Evolutionary conservation across 441 rosid genomes (phyloP).

Genomic region (Adansonia grandidieri): DNA sequence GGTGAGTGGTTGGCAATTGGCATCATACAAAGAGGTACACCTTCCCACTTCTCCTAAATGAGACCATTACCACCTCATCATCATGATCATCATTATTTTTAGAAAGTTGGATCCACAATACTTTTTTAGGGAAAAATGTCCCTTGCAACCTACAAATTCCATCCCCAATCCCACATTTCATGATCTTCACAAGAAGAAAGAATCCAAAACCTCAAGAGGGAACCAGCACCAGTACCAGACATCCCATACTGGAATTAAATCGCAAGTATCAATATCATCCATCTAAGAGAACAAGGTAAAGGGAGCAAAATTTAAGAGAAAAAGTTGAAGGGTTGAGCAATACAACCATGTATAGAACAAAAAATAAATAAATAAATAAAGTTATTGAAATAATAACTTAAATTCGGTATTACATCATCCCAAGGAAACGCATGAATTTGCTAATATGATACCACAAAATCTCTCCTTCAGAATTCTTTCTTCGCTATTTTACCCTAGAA

Average conservation of each 20-base stretch:
- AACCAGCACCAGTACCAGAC: background rate
- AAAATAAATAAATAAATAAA: constrained; percentile 1
- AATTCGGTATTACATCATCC: constrained; percentile 22
- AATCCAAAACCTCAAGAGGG: constrained; percentile 18
- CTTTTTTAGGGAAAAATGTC: too few relatives aligned
- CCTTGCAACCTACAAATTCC: background rate
- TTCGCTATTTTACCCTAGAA: constrained; percentile 6
- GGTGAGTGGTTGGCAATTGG: background rate
- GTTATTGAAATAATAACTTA: constrained; percentile 20
- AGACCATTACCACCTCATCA: too few relatives aligned
- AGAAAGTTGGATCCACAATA: too few relatives aligned
- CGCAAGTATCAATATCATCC: background rate
- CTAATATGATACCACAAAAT: background rate
- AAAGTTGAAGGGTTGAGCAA: background rate
- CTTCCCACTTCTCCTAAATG: too few relatives aligned
- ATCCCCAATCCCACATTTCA: background rate
- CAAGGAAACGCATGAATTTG: background rate
- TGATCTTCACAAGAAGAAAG: background rate
- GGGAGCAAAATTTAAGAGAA: background rate
- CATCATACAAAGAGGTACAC: too few relatives aligned
- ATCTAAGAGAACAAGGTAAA: background rate
- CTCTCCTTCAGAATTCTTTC: constrained; percentile 18
- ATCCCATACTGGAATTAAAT: background rate
- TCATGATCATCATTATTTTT: too few relatives aligned
- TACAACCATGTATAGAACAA: background rate